A percentile compares a stretch with the other conserved stretches of the same genome.
Evolutionary conservation across 208 protist genomes (phyloP).

Genomic region (Wallacemonas rigidus): DNA sequence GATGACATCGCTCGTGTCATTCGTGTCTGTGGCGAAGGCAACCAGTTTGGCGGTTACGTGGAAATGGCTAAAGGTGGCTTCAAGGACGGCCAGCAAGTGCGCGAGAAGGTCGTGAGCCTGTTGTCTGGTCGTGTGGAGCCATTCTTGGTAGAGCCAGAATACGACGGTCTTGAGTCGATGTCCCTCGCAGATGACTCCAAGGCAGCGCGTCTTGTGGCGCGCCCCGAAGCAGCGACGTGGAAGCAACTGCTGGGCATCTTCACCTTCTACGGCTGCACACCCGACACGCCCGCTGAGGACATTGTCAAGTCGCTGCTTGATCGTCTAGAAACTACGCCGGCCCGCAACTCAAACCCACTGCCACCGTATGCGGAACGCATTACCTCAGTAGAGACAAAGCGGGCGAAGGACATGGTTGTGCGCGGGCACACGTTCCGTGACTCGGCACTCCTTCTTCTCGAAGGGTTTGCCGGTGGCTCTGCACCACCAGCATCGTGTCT

Average conservation of each 20-base stretch:
- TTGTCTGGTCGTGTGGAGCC: constrained; percentile 83
- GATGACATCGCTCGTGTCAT: constrained; percentile 73
- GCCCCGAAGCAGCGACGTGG: constrained; percentile 77
- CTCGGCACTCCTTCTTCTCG: constrained; percentile 71
- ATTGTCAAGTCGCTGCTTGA: constrained; percentile 71
- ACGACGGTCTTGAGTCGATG: constrained; percentile 21
- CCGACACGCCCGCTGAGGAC: constrained; percentile 77
- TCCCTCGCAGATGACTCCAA: background rate
- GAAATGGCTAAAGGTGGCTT: constrained; percentile 55
- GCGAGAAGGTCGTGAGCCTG: constrained; percentile 75
- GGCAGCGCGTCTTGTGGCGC: constrained; percentile 20
- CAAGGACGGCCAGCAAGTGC: constrained; percentile 48
- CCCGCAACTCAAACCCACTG: constrained; percentile 55
- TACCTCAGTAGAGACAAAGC: constrained; percentile 36
- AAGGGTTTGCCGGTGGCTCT: constrained; percentile 59
- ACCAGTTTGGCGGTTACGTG: constrained; percentile 82
- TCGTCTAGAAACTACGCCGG: constrained; percentile 50
- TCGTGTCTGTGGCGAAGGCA: constrained; percentile 81
- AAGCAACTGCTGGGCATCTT: constrained; percentile 90
- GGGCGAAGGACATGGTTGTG: constrained; percentile 57
- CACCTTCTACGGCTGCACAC: constrained; percentile 83
- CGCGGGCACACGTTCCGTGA: constrained; percentile 77
- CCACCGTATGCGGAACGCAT: constrained; percentile 74
- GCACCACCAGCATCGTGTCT: constrained; percentile 57
- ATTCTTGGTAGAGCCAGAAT: constrained; percentile 74